Evolutionary conservation across 129 eudicot species (phyloP).

Genomic region (Daucus carota): DNA sequence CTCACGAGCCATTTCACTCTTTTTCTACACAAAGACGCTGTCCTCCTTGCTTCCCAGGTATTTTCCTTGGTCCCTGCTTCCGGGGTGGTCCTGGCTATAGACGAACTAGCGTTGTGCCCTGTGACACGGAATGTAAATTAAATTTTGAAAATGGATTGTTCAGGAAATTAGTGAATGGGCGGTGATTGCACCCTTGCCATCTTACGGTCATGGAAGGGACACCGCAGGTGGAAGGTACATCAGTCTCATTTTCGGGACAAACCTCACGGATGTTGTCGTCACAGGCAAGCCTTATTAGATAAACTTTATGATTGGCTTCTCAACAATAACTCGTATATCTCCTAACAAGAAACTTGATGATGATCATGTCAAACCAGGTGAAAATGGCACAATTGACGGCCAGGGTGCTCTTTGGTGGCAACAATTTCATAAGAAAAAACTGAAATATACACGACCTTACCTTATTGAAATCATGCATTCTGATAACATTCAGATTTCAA

Average conservation of each 20-base stretch:
- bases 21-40: slow-evolving; percentile 76
- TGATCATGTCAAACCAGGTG: slow-evolving; percentile 31
- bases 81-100: no score
- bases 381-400: slow-evolving; percentile 87
- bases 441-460: slow-evolving; percentile 77
- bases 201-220: slow-evolving; percentile 89
- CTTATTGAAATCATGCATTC: slow-evolving; percentile 77
- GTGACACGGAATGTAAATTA: background rate
- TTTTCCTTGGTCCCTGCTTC: background rate
- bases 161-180: slow-evolving; percentile 71
- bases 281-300: slow-evolving; percentile 60
- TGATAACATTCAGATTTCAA: slow-evolving; percentile 58
- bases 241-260: slow-evolving; percentile 76
- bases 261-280: slow-evolving; percentile 78
- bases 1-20: slow-evolving; percentile 94
- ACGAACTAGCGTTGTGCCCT: background rate
- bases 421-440: slow-evolving; percentile 50
- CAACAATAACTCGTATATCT: background rate
- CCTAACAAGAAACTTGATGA: background rate
- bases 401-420: slow-evolving; percentile 94
- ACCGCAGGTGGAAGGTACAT: slow-evolving; percentile 74
- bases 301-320: background rate
- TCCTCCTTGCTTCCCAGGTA: slow-evolving; percentile 94
- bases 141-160: background rate
- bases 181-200: slow-evolving; percentile 70